Percentiles rank a stretch among this genome's conserved stretches.
These are phyloP conservation scores for Clavaria fumosa DNA, from an alignment of 768 basidiomycete species.

Conservation along the genomic window DNA sequence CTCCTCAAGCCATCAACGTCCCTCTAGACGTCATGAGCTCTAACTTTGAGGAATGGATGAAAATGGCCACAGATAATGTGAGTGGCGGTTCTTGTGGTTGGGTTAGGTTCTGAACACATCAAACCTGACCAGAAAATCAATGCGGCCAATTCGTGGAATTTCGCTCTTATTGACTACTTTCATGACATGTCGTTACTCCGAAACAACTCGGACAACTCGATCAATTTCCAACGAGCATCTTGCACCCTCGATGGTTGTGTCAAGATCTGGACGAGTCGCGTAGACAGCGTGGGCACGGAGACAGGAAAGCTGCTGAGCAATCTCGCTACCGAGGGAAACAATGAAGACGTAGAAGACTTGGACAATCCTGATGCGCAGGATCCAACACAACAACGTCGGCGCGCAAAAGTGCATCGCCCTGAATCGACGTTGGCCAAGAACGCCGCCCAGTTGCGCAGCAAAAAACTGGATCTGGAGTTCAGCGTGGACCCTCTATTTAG, in stretches of 20 bases:
- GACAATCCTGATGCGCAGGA: constrained; percentile 51
- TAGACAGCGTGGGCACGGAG: constrained; percentile 93
- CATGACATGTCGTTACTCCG: constrained; percentile 94
- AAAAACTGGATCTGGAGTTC: constrained; percentile 92
- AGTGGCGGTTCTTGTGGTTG: constrained; percentile 17
- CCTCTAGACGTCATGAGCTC: constrained; percentile 76
- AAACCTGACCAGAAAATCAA: constrained; percentile 80
- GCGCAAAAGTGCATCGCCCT: constrained; percentile 51
- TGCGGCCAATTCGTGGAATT: constrained; percentile 92
- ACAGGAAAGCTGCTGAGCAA: constrained; percentile 91
- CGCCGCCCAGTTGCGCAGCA: constrained; percentile 62
- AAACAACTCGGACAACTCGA: constrained; percentile 86
- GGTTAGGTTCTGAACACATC: constrained; percentile 5
- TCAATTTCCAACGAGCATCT: constrained; percentile 98
- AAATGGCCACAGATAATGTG: constrained; percentile 98
- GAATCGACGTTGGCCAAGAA: constrained; percentile 86
- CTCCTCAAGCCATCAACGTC: constrained; percentile 43
- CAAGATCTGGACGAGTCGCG: constrained; percentile 97
- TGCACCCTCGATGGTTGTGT: constrained; percentile 97
- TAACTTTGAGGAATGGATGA: constrained; percentile 99
- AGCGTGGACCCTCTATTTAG: constrained; percentile 92
- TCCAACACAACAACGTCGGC: constrained; percentile 41
- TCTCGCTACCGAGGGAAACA: constrained; percentile 46
- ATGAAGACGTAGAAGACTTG: constrained; percentile 43
- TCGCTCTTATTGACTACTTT: constrained; percentile 97